Percentiles rank a stretch among this genome's conserved stretches.
These are phyloP conservation scores for Clonostachys rosea DNA, from an alignment of 2,329 filamentous ascomycete species.

Conservation along the genomic window DNA sequence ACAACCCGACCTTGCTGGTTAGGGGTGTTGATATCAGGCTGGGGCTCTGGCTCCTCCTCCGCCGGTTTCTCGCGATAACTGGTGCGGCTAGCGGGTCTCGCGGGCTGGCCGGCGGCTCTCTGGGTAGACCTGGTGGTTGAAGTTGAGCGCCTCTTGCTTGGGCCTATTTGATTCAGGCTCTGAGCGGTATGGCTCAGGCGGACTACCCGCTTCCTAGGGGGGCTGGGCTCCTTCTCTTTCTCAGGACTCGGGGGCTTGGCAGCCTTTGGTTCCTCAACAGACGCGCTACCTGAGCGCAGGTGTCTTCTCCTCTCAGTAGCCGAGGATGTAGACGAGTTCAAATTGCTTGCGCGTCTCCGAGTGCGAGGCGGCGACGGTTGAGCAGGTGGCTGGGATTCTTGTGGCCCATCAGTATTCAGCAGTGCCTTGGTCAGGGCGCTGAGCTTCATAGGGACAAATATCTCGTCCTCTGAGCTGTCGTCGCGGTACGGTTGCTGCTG, in stretches of 20 bases:
- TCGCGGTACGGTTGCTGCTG: conserved; percentile 42
- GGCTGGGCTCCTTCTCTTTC: conserved; percentile 44
- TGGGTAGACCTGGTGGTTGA: conserved; percentile 32
- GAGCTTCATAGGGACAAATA: conserved; percentile 86
- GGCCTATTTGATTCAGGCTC: conserved; percentile 31
- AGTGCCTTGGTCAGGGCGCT: conserved; percentile 89
- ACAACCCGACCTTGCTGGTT: conserved; percentile 46
- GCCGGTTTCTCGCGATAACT: conserved; percentile 32
- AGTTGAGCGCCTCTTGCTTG: conserved; percentile 42
- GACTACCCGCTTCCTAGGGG: conserved; percentile 51
- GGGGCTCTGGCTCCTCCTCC: conserved; percentile 29
- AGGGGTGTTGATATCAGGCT: conserved; percentile 47
- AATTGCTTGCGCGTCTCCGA: conserved; percentile 41
- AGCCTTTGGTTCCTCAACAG: conserved; percentile 26
- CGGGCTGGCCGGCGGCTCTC: conserved; percentile 15
- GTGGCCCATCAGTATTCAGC: conserved; percentile 58
- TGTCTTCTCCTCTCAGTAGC: conserved; percentile 37
- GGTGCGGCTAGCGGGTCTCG: conserved; percentile 27
- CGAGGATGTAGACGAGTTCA: conserved; percentile 37
- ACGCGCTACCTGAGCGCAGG: conserved; percentile 41
- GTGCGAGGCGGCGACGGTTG: conserved; percentile 39
- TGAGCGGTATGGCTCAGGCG: conserved; percentile 48
- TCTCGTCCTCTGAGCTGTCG: conserved; percentile 93
- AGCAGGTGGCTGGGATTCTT: conserved; percentile 31
- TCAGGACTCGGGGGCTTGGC: conserved; percentile 37